Percentiles rank a stretch among this genome's conserved stretches.
These are phyloP conservation scores for Apiotrichum akiyoshidainum DNA, from an alignment of 1,284 basidiomycete species.

Conservation along the genomic window DNA sequence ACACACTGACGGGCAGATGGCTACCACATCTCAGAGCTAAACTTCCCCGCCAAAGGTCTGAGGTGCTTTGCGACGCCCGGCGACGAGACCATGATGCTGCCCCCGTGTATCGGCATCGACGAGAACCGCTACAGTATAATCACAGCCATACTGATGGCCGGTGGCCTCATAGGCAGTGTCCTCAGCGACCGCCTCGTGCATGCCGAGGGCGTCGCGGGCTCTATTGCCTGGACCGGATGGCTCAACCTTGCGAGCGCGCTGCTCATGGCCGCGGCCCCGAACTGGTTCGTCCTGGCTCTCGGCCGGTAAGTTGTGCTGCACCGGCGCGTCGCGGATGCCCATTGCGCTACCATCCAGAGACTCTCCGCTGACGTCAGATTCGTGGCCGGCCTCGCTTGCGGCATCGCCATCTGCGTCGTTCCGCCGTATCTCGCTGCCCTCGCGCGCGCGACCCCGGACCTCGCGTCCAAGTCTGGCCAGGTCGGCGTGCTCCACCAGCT, in stretches of 20 bases:
- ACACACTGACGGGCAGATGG: constrained; percentile 37
- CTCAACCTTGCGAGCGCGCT: constrained; percentile 62
- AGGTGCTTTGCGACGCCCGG: constrained; percentile 57
- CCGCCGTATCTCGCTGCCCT: constrained; percentile 82
- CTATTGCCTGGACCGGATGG: constrained; percentile 56
- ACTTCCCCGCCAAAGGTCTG: constrained; percentile 75
- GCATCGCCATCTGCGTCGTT: constrained; percentile 78
- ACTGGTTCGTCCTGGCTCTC: constrained; percentile 56
- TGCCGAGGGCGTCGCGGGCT: constrained; percentile 56
- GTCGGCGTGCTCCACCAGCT: constrained; percentile 82
- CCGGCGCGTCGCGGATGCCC: too few species aligned
- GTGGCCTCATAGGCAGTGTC: constrained; percentile 75
- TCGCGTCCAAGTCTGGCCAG: constrained; percentile 27
- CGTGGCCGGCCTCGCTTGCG: constrained; percentile 73
- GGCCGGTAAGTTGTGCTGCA: constrained; percentile 10
- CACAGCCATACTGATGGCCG: constrained; percentile 81
- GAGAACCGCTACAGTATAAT: constrained; percentile 71
- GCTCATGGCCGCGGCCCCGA: constrained; percentile 64
- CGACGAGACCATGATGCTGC: constrained; percentile 34
- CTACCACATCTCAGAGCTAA: constrained; percentile 76
- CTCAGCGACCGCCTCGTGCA: constrained; percentile 68
- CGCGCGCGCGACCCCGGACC: constrained; percentile 57
- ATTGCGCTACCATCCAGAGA: too few species aligned
- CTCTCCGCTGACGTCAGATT: constrained; percentile 54
- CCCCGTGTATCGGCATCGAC: constrained; percentile 69